phyloP scores from a whole-genome alignment of 176 grass and related monocot species.

The Carex kokanica region DNA sequence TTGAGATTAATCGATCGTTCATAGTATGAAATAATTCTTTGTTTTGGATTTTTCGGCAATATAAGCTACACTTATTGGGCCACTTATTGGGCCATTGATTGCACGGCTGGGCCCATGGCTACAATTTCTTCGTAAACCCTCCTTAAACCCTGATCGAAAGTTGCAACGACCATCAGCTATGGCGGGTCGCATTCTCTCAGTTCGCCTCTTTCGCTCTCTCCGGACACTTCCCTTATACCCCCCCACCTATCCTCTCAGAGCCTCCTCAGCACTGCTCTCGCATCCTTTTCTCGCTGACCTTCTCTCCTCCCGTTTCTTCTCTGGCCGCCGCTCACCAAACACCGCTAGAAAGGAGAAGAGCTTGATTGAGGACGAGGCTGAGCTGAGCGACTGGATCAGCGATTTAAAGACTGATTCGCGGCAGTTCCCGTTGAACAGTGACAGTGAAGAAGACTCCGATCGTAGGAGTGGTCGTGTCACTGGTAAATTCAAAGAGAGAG shows the following conservation, averaged over 20 bases:
- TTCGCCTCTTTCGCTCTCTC: slow-evolving; percentile 22
- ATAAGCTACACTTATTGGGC: too few relatives aligned
- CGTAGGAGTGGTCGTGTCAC: neutral
- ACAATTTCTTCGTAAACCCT: slow-evolving; percentile 52
- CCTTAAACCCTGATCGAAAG: slow-evolving; percentile 18
- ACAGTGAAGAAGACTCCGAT: slow-evolving; percentile 38
- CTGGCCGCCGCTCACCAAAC: slow-evolving; percentile 30
- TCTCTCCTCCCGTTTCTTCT: slow-evolving; percentile 37
- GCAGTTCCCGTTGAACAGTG: slow-evolving; percentile 51
- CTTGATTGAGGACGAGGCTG: slow-evolving; percentile 76
- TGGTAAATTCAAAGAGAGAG: neutral
- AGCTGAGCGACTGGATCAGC: slow-evolving; percentile 76
- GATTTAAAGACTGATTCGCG: slow-evolving; percentile 68
- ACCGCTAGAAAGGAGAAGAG: slow-evolving; percentile 42
- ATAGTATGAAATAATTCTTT: too few relatives aligned
- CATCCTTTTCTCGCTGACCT: neutral
- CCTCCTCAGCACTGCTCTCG: slow-evolving; percentile 17
- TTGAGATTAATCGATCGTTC: neutral
- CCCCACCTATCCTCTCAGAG: slow-evolving; percentile 12
- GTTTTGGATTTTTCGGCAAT: too few relatives aligned
- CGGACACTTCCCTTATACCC: neutral
- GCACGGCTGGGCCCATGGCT: neutral
- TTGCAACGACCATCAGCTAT: slow-evolving; percentile 13
- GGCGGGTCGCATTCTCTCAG: slow-evolving; percentile 26
- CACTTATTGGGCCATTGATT: neutral